These are phyloP conservation scores for Pseudogymnoascus sp. DNA, from an alignment of 2,329 filamentous ascomycete genomes.

Conservation along the genomic window DNA sequence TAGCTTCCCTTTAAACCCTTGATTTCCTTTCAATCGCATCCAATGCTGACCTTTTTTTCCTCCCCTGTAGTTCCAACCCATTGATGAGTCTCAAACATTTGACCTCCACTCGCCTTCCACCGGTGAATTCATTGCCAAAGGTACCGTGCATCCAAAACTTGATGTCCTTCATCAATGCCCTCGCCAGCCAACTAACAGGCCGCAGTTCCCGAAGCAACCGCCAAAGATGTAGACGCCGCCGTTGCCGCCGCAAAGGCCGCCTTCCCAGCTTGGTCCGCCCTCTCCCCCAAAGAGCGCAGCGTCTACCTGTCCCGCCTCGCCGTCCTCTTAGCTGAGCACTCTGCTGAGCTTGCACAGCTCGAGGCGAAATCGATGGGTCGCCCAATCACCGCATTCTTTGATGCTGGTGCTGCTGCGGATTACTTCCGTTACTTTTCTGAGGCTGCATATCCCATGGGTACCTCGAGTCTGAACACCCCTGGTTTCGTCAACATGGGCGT, in stretches of 20 bases:
- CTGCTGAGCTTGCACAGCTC: conserved; percentile 40
- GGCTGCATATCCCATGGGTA: not conserved
- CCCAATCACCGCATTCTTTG: conserved; percentile 9
- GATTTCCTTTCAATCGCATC: not conserved
- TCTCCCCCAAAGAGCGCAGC: conserved; percentile 37
- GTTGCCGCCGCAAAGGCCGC: conserved; percentile 40
- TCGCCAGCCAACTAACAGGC: not conserved
- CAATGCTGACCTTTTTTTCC: not conserved
- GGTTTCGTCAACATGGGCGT: conserved; percentile 1
- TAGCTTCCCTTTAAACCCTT: not conserved
- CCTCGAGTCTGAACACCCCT: not conserved
- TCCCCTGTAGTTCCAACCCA: not conserved
- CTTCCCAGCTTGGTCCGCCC: conserved; percentile 40
- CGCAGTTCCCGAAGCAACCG: conserved; percentile 34
- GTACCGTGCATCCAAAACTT: not conserved
- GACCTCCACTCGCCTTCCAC: not conserved
- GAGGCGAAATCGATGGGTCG: conserved; percentile 42
- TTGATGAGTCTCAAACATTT: not conserved
- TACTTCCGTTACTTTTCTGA: not conserved
- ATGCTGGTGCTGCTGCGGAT: conserved; percentile 11
- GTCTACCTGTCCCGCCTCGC: conserved; percentile 31
- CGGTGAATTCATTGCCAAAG: not conserved
- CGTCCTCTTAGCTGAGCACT: conserved; percentile 24
- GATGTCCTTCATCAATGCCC: not conserved
- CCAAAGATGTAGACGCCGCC: conserved; percentile 39